These are phyloP conservation scores for Camptophora hylomeconis DNA, from an alignment of 2,329 filamentous ascomycete species.

Conservation along the genomic window DNA sequence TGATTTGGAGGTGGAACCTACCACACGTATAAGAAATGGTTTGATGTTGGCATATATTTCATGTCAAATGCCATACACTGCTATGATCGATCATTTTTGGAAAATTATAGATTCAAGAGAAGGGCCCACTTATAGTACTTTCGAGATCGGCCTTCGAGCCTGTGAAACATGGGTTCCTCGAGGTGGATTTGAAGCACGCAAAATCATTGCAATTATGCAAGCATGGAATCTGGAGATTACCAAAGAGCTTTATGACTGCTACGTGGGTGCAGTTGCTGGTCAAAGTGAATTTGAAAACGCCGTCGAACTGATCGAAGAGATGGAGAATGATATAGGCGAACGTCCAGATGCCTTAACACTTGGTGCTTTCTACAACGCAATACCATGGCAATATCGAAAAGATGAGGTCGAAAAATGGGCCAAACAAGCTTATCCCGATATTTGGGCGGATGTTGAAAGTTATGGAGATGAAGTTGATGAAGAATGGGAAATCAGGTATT, in stretches of 20 bases:
- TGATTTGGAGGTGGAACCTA: conserved; percentile 65
- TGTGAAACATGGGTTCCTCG: conserved; percentile 49
- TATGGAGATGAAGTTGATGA: conserved; percentile 17
- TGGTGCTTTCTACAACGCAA: conserved; percentile 62
- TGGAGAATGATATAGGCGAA: conserved; percentile 53
- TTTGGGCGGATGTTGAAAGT: conserved; percentile 53
- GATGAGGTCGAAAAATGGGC: conserved; percentile 63
- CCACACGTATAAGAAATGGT: conserved; percentile 66
- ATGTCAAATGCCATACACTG: conserved; percentile 44
- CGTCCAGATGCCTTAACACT: conserved; percentile 57
- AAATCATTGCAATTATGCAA: conserved; percentile 43
- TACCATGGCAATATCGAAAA: conserved; percentile 53
- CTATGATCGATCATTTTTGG: conserved; percentile 69
- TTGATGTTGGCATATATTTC: conserved; percentile 76
- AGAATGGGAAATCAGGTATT: conserved; percentile 18
- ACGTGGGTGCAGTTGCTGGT: conserved; percentile 61
- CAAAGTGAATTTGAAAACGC: conserved; percentile 59
- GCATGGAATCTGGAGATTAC: conserved; percentile 69
- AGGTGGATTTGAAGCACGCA: conserved; percentile 34
- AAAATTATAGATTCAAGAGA: conserved; percentile 71
- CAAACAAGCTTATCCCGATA: conserved; percentile 48
- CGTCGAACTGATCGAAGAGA: conserved; percentile 51
- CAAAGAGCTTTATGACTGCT: conserved; percentile 58
- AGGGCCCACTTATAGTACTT: conserved; percentile 68
- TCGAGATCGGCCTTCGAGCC: conserved; percentile 68